Base-by-base conservation (phyloP, 495 filamentous ascomycete genomes). In the Chaetomium tenue region DNA sequence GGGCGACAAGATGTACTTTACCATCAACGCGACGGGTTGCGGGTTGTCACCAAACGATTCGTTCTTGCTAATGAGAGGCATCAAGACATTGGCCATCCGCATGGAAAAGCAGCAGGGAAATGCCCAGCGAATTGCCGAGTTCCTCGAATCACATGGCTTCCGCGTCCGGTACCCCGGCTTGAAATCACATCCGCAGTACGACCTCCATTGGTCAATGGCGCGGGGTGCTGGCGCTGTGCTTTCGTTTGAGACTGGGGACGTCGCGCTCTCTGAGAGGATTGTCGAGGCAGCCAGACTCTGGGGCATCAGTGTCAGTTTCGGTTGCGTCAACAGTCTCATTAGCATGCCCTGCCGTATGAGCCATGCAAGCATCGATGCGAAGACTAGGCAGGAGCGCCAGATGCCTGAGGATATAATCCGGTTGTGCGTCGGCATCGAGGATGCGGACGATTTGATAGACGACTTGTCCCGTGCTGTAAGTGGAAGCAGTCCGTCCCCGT, bases 311-410 rank as follows among this genome's bases (percentile, higher is more conserved):
- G 94, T 98, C 59, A 94, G 90, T 68, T 98, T 98, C 74, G 94
- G 94, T 42, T 97, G 95, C 76, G 95, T 98, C 51, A 98, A 98
- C 77, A 94, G 90, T 78, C 75, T 98, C 76, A 98, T 98, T 76
- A 96, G 92, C 77, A 96, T 98, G 94, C 94, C 94, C 13, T 98
- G 94, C 70, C 91, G 90, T 64, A 98, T 98, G 94, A 98, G 95
- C 76, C 94, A 98, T 79, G 94, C 94, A 23, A 97, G 92, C 73
- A 98, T 98, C 74, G 95, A 98, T 75, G 90, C 89, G 64, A 93
- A 94, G 82, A 97, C 93, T 62, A 82, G 94, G 69, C 79, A 84
- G 72, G 93, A 98, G 78, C 83, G 94, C 67, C 86, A 88, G 57
- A 88, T 98, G 85, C 94, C 94, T 20, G 94, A 98, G 77, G 94